Percentiles rank a stretch among this genome's conserved stretches.
phyloP scores from a whole-genome alignment of 2,329 filamentous ascomycete species.

The Zopfia rhizophila region DNA sequence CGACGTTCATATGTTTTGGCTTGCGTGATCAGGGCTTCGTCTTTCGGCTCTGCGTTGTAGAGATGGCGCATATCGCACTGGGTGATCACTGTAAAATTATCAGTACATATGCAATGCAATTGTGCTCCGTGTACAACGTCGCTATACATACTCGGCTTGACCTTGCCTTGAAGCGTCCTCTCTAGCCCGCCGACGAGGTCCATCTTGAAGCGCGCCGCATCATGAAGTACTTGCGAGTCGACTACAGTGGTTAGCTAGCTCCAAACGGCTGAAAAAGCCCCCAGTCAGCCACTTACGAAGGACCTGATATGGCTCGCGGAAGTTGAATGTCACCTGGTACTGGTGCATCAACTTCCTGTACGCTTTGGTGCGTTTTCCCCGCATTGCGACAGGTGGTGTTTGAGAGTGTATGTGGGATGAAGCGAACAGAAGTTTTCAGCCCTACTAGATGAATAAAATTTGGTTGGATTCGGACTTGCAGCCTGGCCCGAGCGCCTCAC shows the following conservation, averaged over 20 bases:
- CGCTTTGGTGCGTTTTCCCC: constrained; percentile 75
- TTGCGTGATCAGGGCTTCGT: constrained; percentile 72
- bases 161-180: constrained; percentile 84
- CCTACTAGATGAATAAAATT: too few species aligned
- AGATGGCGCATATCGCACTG: constrained; percentile 84
- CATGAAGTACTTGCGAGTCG: constrained; percentile 84
- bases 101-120: neutral
- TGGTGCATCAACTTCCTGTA: constrained; percentile 94
- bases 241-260: constrained; percentile 58
- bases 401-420: constrained; percentile 3
- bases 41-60: constrained; percentile 68
- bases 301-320: constrained; percentile 94
- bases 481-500: too few species aligned
- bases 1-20: constrained; percentile 81
- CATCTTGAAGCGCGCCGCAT: constrained; percentile 88
- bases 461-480: too few species aligned
- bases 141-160: constrained; percentile 75
- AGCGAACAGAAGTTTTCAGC: too few species aligned
- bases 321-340: constrained; percentile 86
- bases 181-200: constrained; percentile 81
- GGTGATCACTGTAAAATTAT: constrained; percentile 70
- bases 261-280: neutral
- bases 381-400: constrained; percentile 57
- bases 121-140: neutral
- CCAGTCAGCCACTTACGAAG: constrained; percentile 52